Evolutionary conservation across 345 rosid species (phyloP).

Genomic region (Bruguiera sexangula): DNA sequence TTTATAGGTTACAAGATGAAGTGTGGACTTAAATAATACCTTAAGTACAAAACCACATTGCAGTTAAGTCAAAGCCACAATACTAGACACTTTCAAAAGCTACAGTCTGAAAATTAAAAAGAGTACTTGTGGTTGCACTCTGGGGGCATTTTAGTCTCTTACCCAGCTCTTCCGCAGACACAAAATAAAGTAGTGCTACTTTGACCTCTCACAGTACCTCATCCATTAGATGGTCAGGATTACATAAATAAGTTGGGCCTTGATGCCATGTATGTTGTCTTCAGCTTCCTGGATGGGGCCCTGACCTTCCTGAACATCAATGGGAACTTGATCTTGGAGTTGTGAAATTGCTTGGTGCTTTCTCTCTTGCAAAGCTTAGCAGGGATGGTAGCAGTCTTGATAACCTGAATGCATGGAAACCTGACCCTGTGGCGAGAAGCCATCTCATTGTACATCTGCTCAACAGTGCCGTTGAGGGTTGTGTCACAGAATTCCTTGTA

Average conservation of each 20-base stretch:
- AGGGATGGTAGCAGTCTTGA: constrained; percentile 56
- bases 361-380: constrained; percentile 71
- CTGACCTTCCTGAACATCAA: constrained; percentile 61
- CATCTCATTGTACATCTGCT: constrained; percentile 64
- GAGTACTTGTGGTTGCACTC: no score
- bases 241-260: constrained; percentile 65
- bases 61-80: no score
- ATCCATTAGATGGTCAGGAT: background rate
- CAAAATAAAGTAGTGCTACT: background rate
- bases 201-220: no score
- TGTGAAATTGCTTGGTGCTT: constrained; percentile 57
- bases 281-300: constrained; percentile 54
- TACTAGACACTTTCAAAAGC: no score
- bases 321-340: constrained; percentile 62
- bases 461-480: constrained; percentile 54
- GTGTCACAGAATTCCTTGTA: constrained; percentile 62
- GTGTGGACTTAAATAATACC: no score
- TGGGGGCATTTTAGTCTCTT: no score
- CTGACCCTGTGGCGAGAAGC: constrained; percentile 65
- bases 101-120: no score
- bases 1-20: no score
- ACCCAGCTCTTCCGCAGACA: background rate
- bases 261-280: constrained; percentile 65
- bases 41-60: no score
- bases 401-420: constrained; percentile 63